These are phyloP conservation scores for Coprinopsis cinerea DNA, from an alignment of 768 basidiomycete species.

Conservation along the genomic window DNA sequence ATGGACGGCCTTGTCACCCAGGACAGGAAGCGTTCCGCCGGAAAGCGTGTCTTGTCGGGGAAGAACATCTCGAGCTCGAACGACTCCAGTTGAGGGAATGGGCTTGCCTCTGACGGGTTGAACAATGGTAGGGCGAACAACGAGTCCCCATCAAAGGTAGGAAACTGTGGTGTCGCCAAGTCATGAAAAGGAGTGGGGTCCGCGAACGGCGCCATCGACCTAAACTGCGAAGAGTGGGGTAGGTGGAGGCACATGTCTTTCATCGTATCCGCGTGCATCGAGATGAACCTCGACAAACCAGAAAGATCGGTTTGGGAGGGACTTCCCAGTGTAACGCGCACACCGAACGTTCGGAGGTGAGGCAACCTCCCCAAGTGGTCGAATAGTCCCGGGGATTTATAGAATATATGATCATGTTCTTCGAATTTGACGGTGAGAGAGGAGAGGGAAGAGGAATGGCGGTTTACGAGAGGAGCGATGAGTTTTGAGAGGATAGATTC, in stretches of 20 bases:
- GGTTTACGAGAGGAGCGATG: slow-evolving; percentile 5
- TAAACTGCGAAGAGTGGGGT: background rate
- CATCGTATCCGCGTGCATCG: background rate
- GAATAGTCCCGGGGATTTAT: slow-evolving; percentile 1
- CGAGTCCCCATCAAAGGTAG: too few relatives aligned
- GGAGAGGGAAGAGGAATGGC: background rate
- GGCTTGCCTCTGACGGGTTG: too few relatives aligned
- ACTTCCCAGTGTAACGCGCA: background rate
- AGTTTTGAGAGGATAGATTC: background rate
- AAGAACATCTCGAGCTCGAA: too few relatives aligned
- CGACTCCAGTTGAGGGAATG: too few relatives aligned
- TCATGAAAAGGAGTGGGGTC: too few relatives aligned
- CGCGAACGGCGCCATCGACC: too few relatives aligned
- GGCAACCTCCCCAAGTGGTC: background rate
- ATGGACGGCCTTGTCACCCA: too few relatives aligned
- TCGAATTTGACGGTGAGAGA: background rate
- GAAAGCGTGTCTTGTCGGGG: too few relatives aligned
- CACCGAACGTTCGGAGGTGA: background rate
- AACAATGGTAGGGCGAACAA: too few relatives aligned
- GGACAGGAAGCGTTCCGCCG: too few relatives aligned
- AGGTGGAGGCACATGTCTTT: background rate
- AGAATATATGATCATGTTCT: background rate
- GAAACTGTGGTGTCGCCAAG: too few relatives aligned
- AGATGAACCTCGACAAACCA: background rate
- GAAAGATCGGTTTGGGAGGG: slow-evolving; percentile 4